Base-by-base conservation (phyloP, 768 basidiomycete species). In the Russula vinacea region DNA sequence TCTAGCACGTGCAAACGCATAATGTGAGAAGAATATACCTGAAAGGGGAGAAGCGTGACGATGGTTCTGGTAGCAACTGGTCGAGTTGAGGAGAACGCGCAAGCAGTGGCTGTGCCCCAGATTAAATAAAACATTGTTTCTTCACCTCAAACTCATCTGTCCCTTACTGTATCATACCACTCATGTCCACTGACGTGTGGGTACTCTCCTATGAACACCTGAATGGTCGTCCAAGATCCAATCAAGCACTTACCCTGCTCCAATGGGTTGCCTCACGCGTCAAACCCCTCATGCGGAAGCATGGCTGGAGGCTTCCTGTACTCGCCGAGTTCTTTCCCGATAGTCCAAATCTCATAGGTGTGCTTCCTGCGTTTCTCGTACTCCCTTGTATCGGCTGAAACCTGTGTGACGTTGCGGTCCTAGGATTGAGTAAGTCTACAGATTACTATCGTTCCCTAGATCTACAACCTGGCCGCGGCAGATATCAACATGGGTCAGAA, bases 211-310 rank as follows among this genome's bases (percentile, higher is more conserved):
- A 88, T 67, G 86, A 85, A 22, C 86, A 90, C 72, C 80, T 94
- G 66, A 88, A 84, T 65, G 82, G 81, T 62, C 81, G 79, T 70
- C 87, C 87, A 44, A 82, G 83, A 69, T 81, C 85, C 50, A 83
- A 89, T 66, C 80, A 83, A 44, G 91, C 92, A 19, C 78, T 92
- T 49, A 73, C 78, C 17, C 78, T 90, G 72, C 79, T 94, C 42
- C 82, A 88, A 68, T 81, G 81, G 66, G 79, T 91, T 35, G 87
- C 88, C 0, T 86, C 87, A 1, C 80, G 92, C 55, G 92, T 96
- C 56, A 95, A 94, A 74, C 95, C 95, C 8, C 93, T 98, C 68
- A 97, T 97, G 94, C 79, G 86, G 62, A 91, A 87, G 68, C 88
- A 88, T 69, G 76, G 76, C 5, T 98, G 94, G 94, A 79, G 81